phyloP scores from a whole-genome alignment of 352 stramenopile species.

The Stramenopiles sp. region DNA sequence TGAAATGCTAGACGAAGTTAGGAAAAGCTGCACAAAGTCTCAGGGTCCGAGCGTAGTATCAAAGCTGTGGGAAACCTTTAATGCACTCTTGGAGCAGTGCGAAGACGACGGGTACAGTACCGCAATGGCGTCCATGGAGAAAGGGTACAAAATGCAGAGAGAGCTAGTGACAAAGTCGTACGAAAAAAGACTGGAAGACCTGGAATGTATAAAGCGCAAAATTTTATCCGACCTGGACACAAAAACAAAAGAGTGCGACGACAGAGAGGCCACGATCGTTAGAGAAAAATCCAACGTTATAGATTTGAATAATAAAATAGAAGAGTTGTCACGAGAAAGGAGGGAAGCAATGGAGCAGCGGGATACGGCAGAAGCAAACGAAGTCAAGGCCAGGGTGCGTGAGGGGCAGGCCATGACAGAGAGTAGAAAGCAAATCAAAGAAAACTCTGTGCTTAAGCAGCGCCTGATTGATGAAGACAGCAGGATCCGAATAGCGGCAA shows the following conservation, averaged over 20 bases:
- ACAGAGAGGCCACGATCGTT: neutral
- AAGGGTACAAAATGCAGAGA: neutral
- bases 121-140: neutral
- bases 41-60: neutral
- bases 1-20: slow-evolving; percentile 12
- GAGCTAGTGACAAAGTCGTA: neutral
- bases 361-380: neutral
- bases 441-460: neutral
- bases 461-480: neutral
- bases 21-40: neutral
- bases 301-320: neutral
- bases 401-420: neutral
- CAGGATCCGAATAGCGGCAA: neutral
- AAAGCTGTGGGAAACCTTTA: slow-evolving; percentile 9
- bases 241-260: neutral
- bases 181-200: neutral
- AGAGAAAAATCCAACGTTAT: neutral
- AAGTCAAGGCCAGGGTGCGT: neutral
- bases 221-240: neutral
- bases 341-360: neutral
- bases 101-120: slow-evolving; percentile 1
- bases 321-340: neutral
- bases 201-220: neutral
- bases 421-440: neutral
- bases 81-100: slow-evolving; percentile 13